phyloP scores from a whole-genome alignment of 176 grass and related monocot genomes.

The Metroxylon sagu region DNA sequence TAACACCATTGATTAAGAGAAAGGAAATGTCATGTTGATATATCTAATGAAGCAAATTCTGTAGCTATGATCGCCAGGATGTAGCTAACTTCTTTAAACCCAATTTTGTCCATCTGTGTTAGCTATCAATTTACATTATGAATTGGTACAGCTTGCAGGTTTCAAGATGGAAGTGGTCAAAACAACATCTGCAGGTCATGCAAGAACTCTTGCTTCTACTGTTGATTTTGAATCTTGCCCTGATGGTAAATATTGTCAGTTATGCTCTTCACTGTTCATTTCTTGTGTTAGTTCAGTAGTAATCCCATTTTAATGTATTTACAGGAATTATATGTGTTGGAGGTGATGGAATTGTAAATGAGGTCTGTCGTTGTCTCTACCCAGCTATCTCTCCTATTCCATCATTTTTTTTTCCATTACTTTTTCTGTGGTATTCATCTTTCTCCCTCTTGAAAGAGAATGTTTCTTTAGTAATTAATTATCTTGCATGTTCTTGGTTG shows the following conservation, averaged over 20 bases:
- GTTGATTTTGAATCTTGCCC: slow-evolving; percentile 57
- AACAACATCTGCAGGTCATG: slow-evolving; percentile 79
- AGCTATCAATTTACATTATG: slow-evolving; percentile 41
- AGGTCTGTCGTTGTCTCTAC: slow-evolving; percentile 18
- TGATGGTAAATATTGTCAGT: slow-evolving; percentile 41
- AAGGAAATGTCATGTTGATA: too few species aligned
- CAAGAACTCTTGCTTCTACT: slow-evolving; percentile 66
- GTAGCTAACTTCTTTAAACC: too few species aligned
- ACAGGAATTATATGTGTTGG: slow-evolving; percentile 82
- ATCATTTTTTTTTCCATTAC: background rate
- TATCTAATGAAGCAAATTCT: too few species aligned
- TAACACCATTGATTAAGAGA: too few species aligned
- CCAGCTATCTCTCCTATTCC: background rate
- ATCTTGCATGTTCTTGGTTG: too few species aligned
- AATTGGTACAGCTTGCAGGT: slow-evolving; percentile 76
- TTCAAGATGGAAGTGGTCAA: slow-evolving; percentile 81
- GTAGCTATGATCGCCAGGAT: too few species aligned
- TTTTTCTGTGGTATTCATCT: background rate
- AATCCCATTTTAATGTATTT: slow-evolving; percentile 8
- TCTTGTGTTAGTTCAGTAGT: background rate
- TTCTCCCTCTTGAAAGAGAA: too few species aligned
- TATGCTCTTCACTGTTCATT: slow-evolving; percentile 6
- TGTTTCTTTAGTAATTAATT: too few species aligned
- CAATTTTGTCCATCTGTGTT: too few species aligned
- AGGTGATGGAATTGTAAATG: slow-evolving; percentile 90